Evolutionary conservation across 768 basidiomycete genomes (phyloP), one percentile per base, ranked within the genome.

Genomic region (Cystofilobasidium bisporidii): DNA sequence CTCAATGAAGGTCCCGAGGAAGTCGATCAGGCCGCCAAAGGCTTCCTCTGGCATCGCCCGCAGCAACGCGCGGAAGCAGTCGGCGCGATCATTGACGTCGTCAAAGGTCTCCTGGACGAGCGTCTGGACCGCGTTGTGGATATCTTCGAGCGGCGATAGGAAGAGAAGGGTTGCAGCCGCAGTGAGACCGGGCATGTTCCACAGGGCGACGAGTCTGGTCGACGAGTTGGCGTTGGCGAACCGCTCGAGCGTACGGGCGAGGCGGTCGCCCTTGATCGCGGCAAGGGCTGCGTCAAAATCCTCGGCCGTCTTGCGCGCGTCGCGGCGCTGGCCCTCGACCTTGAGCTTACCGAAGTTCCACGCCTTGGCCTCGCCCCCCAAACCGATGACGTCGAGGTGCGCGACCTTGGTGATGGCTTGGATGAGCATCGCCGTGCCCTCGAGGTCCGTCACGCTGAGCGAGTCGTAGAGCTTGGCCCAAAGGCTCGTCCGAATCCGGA

Each of bases 61-160:
- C 3, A 98, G 80, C 26, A 98, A 78, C 18, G 83, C 85, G 11
- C 88, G 85, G 74, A 96, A 87, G 74, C 89, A 93, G 71, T 96
- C 93, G 45, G 84, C 81, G 53, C 96, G 87, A 32, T 84, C 85
- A 73, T 93, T 90, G n/a, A 86, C 74, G 61, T 77, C 88, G 71
- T 94, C 88, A 72, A 88, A 93, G 0, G 91, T 87, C 63, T 90
- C 83, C 15, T 87, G 87, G 32, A 89, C 82, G n/a, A 98, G 75
- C 24, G 83, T 83, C 75, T 91, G 88, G 0, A 86, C 88, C 15
- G 87, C 85, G 53, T 81, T 79, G 72, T 88, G 88, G 20, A 93
- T 78, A 18, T 84, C 82, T 24, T 86, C 85, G 36, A 86, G 81
- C 0, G 94, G 92, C 24, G 91, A 97, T 38, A 98, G 79, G 75